Evolutionary conservation across 2,329 filamentous ascomycete species (phyloP), one percentile per base, ranked within the genome.

Genomic region (Hypoxylon sp.): DNA sequence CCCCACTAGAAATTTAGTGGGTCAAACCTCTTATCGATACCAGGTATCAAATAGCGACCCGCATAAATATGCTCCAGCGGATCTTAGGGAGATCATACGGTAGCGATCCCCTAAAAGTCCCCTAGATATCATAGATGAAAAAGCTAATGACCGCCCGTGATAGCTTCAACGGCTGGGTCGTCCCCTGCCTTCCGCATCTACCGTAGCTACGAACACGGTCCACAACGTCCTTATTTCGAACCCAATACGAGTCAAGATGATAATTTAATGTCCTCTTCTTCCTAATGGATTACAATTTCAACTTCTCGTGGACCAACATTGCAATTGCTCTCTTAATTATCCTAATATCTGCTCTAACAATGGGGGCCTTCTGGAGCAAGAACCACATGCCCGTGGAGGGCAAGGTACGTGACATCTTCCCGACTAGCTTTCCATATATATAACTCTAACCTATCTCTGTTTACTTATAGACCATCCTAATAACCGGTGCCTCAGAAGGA

Each of bases 401-500:
- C 79, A 92, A 91, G 85, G 94, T 96, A 79, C 55, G 83, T 76
- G 2, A 49, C 21, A n/a, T 49, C 17, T 10, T 28, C 11, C 14
- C 3, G 48, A 23, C 68, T 76, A 43, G 14, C 32, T 25, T 11
- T 4, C 32, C 55, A 46, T 41, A 38, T 56, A 21, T 65, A 61
- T 32, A 11, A 56, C 9, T 34, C 10, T 30, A 14, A 13, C 32
- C 17, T n/a, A 2, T n/a, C 46, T 17, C 17, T 41, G 17, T 11
- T 2, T 5, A 19, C 17, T 38, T 62, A 9, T 73, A 97, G 94
- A 97, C 94, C 1, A 86, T 97, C 57, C 84, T 98, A 60, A 84
- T 99, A 57, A 99, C 96, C 0, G 96, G 96, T 50, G 94, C 91
- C 32, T 98, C 96, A 0, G 93, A 98, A 77, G 96, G 96, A 63